These are phyloP conservation scores for Lagerstroemia fauriei DNA, from an alignment of 441 rosid genomes.

Conservation along the genomic window DNA sequence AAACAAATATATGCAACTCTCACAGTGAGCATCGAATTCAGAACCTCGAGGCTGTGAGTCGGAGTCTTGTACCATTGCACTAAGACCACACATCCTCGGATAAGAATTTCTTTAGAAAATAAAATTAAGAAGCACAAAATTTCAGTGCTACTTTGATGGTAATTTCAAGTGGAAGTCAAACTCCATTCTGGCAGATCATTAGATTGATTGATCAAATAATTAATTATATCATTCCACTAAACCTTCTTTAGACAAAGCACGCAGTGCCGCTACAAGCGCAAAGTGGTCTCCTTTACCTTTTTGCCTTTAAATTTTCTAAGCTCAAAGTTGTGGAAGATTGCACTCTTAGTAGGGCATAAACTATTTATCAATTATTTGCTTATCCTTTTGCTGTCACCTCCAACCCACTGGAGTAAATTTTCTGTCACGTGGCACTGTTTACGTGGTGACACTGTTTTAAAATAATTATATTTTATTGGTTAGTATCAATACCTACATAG, in stretches of 20 bases:
- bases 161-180: conserved; percentile 33
- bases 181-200: conserved; percentile 15
- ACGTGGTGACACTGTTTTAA: too few species aligned
- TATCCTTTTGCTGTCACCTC: background rate
- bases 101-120: too few species aligned
- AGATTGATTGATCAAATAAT: background rate
- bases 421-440: too few species aligned
- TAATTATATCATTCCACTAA: background rate
- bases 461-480: too few species aligned
- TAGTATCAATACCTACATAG: too few species aligned
- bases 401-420: background rate
- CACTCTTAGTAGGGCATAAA: conserved; percentile 26
- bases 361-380: conserved; percentile 16
- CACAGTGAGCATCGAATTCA: too few species aligned
- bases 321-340: conserved; percentile 20
- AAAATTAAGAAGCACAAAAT: too few species aligned
- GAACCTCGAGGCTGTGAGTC: too few species aligned
- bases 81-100: too few species aligned
- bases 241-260: conserved; percentile 45
- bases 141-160: background rate
- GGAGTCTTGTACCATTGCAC: too few species aligned
- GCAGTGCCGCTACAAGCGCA: conserved; percentile 74
- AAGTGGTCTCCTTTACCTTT: conserved; percentile 71
- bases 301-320: conserved; percentile 36
- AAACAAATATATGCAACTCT: too few species aligned